Evolutionary conservation across 73 alveolate genomes (phyloP).

Genomic region (Tetrahymena borealis): DNA sequence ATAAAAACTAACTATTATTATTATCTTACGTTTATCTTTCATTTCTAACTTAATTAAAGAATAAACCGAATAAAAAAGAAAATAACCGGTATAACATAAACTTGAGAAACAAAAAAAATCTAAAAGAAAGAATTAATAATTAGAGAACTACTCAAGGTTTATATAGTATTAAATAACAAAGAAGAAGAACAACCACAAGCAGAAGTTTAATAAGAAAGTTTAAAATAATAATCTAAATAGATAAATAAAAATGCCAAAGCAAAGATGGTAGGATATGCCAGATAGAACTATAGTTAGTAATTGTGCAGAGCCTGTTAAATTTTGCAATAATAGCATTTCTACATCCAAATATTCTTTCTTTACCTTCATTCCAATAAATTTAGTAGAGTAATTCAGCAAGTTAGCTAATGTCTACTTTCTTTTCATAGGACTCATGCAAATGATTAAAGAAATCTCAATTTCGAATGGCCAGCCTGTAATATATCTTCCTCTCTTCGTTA

Average conservation of each 20-base stretch:
- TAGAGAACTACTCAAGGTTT: too few species aligned
- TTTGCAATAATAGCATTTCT: conserved; percentile 38
- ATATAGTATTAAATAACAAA: too few species aligned
- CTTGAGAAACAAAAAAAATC: too few species aligned
- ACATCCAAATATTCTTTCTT: conserved; percentile 61
- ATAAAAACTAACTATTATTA: too few species aligned
- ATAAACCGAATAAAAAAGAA: too few species aligned
- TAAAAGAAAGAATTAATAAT: too few species aligned
- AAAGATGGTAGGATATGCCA: neutral
- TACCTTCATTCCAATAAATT: conserved; percentile 70
- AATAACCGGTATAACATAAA: too few species aligned
- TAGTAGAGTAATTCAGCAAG: conserved; percentile 75
- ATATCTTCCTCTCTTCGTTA: conserved; percentile 40
- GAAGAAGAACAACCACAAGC: too few species aligned
- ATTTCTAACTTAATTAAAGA: too few species aligned
- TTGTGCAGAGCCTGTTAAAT: neutral
- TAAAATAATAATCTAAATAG: too few species aligned
- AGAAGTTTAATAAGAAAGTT: too few species aligned
- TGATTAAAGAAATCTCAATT: conserved; percentile 72
- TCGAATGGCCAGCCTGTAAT: conserved; percentile 81
- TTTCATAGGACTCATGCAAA: conserved; percentile 72
- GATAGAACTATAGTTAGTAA: neutral
- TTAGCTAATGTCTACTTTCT: conserved; percentile 83
- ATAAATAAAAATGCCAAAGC: neutral
- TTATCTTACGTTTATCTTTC: too few species aligned